Conservation (phyloP, 1,284 basidiomycete species). For the Ustilago bromivora region DNA sequence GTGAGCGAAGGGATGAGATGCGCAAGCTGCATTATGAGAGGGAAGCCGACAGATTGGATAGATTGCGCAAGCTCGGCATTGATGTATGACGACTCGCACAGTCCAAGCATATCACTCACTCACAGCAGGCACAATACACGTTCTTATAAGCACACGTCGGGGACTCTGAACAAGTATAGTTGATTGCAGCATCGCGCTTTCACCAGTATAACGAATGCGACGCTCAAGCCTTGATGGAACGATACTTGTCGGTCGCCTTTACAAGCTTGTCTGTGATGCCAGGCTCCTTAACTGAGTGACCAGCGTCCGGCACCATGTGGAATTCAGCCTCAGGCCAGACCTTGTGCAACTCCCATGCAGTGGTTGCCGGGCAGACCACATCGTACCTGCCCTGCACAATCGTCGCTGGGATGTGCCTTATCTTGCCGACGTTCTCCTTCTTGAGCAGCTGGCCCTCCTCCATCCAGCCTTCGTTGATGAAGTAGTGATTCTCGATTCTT, state of each 20-base stretch:
- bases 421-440: slow-evolving; percentile 86
- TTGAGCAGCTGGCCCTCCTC: slow-evolving; percentile 87
- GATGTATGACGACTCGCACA: slow-evolving; percentile 19
- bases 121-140: neutral
- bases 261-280: slow-evolving; percentile 81
- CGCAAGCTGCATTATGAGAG: slow-evolving; percentile 37
- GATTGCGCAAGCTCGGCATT: slow-evolving; percentile 53
- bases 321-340: slow-evolving; percentile 53
- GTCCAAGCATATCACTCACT: neutral
- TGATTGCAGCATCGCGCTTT: too few relatives aligned
- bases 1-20: slow-evolving; percentile 45
- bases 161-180: neutral
- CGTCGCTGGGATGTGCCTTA: slow-evolving; percentile 76
- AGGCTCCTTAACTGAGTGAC: slow-evolving; percentile 85
- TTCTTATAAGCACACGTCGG: neutral
- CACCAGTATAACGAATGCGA: too few relatives aligned
- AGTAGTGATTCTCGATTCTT: slow-evolving; percentile 91
- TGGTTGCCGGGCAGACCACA: slow-evolving; percentile 72
- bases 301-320: slow-evolving; percentile 84
- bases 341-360: slow-evolving; percentile 68
- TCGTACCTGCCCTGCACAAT: slow-evolving; percentile 80
- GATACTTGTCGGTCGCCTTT: slow-evolving; percentile 73
- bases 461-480: slow-evolving; percentile 83
- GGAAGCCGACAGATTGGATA: slow-evolving; percentile 52
- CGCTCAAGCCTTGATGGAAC: slow-evolving; percentile 22